Percentiles rank a stretch among this genome's conserved stretches.
Evolutionary conservation across 768 basidiomycete species (phyloP).

Genomic region (Leccinum disarticulatum): DNA sequence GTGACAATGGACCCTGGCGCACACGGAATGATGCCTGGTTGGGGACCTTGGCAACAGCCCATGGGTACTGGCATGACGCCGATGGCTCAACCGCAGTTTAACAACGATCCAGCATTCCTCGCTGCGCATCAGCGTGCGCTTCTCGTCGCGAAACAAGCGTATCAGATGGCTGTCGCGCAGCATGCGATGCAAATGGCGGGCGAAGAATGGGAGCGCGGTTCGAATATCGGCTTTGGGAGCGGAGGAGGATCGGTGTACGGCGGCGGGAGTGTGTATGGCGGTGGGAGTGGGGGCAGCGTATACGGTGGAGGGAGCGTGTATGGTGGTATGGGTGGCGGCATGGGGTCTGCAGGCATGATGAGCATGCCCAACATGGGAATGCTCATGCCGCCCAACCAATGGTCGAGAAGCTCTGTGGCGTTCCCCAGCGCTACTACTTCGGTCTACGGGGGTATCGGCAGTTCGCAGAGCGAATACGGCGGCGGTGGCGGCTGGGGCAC

Average conservation of each 20-base stretch:
- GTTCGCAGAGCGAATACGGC: slow-evolving; percentile 66
- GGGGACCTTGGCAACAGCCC: slow-evolving; percentile 30
- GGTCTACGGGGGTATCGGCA: slow-evolving; percentile 55
- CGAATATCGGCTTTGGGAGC: slow-evolving; percentile 46
- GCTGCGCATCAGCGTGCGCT: slow-evolving; percentile 88
- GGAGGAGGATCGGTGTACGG: slow-evolving; percentile 37
- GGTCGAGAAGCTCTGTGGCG: slow-evolving; percentile 47
- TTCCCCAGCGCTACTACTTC: slow-evolving; percentile 51
- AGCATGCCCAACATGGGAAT: slow-evolving; percentile 39
- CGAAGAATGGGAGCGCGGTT: slow-evolving; percentile 88
- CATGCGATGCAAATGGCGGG: slow-evolving; percentile 88
- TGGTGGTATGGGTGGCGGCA: slow-evolving; percentile 38
- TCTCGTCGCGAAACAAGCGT: slow-evolving; percentile 83
- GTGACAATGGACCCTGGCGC: slow-evolving; percentile 36
- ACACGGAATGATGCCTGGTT: slow-evolving; percentile 35
- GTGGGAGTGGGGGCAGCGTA: slow-evolving; percentile 32
- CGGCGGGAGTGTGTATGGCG: slow-evolving; percentile 50
- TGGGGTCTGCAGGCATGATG: slow-evolving; percentile 41
- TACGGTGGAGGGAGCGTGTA: slow-evolving; percentile 47
- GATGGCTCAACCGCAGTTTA: slow-evolving; percentile 42
- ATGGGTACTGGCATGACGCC: slow-evolving; percentile 24
- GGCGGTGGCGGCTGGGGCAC: slow-evolving; percentile 51
- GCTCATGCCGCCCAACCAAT: slow-evolving; percentile 38
- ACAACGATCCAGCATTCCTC: slow-evolving; percentile 56
- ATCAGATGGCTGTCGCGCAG: slow-evolving; percentile 87